phyloP scores from a whole-genome alignment of 805 yeast species.

The Candida manassasensis region DNA sequence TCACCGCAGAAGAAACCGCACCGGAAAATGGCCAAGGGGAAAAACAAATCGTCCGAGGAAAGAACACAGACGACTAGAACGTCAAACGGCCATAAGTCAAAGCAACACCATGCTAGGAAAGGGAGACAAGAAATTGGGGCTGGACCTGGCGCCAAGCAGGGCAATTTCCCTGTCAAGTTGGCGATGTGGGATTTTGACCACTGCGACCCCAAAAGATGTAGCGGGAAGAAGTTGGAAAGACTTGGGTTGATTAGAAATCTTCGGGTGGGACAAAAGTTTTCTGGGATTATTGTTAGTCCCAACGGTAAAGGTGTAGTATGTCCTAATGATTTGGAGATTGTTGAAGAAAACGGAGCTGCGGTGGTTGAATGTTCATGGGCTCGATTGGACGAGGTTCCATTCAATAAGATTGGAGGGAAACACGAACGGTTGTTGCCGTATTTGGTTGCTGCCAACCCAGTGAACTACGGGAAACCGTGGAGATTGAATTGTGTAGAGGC shows the following conservation, averaged over 20 bases:
- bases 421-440: slow-evolving; percentile 86
- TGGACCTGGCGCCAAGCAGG: slow-evolving; percentile 12
- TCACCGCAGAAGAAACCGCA: background rate
- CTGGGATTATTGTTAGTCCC: slow-evolving; percentile 88
- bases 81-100: slow-evolving; percentile 54
- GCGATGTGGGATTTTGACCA: slow-evolving; percentile 99
- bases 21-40: slow-evolving; percentile 48
- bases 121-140: slow-evolving; percentile 32
- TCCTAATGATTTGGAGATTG: slow-evolving; percentile 76
- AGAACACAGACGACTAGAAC: slow-evolving; percentile 30
- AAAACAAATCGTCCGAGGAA: slow-evolving; percentile 46
- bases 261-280: slow-evolving; percentile 89
- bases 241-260: slow-evolving; percentile 75
- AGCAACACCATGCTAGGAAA: slow-evolving; percentile 44
- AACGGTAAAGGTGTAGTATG: slow-evolving; percentile 87
- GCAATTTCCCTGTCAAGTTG: slow-evolving; percentile 67
- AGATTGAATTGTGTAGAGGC: slow-evolving; percentile 95
- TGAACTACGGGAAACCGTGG: slow-evolving; percentile 96
- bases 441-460: slow-evolving; percentile 93
- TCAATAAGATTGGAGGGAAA: slow-evolving; percentile 84
- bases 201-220: slow-evolving; percentile 96
- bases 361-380: slow-evolving; percentile 99
- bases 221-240: slow-evolving; percentile 90
- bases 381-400: slow-evolving; percentile 93
- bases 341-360: slow-evolving; percentile 83